Evolutionary conservation across 257 asterid species (phyloP).

Genomic region (Nicotiana benthamiana): DNA sequence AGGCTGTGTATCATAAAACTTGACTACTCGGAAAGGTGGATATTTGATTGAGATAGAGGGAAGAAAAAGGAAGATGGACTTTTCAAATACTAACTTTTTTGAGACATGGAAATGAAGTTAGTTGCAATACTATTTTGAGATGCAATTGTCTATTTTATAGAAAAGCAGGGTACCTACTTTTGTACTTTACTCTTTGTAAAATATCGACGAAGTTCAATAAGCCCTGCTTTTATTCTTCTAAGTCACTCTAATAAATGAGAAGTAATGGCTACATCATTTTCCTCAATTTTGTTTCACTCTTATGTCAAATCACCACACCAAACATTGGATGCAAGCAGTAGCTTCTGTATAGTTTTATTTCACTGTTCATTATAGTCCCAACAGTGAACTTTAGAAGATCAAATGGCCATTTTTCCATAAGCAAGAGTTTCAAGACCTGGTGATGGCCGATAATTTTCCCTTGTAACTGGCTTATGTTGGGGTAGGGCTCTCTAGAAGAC

Average conservation of each 20-base stretch:
- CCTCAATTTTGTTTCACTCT: neutral
- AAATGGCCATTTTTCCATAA: neutral
- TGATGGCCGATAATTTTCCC: neutral
- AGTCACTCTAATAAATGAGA: neutral
- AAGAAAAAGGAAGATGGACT: neutral
- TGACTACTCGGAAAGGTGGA: neutral
- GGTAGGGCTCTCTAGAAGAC: neutral
- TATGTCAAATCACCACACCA: neutral
- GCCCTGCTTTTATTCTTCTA: neutral
- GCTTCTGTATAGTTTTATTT: neutral
- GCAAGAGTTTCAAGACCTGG: neutral
- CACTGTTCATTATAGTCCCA: neutral
- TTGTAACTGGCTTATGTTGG: neutral
- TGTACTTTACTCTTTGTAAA: neutral
- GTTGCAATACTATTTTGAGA: neutral
- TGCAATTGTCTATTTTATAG: neutral
- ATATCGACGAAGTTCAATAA: neutral
- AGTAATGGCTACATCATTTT: neutral
- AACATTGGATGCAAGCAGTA: neutral
- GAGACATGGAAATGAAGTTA: neutral
- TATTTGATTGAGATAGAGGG: neutral
- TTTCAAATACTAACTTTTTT: neutral
- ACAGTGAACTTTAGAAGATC: neutral
- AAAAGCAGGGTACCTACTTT: neutral
- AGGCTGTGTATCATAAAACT: neutral